These are phyloP conservation scores for Stachybotrys chlorohalonatus DNA, from an alignment of 2,329 filamentous ascomycete genomes.

Conservation along the genomic window DNA sequence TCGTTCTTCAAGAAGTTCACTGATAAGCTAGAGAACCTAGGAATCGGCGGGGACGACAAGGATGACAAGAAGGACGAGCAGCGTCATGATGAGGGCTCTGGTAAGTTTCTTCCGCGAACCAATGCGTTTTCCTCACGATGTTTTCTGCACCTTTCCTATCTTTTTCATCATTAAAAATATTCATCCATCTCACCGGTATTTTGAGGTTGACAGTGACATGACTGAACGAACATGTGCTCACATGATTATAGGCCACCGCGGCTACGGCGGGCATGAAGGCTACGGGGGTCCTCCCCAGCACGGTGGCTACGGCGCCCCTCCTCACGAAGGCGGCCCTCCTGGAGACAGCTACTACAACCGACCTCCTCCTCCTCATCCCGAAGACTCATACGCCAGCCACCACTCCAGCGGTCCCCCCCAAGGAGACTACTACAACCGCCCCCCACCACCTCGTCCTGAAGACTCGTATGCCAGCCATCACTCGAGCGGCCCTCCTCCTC, in stretches of 20 bases:
- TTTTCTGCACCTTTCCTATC: too few species aligned
- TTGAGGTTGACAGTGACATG: too few species aligned
- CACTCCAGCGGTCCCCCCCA: not conserved
- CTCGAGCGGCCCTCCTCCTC: conserved; percentile 25
- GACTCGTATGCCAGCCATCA: conserved; percentile 6
- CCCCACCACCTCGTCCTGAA: conserved; percentile 4
- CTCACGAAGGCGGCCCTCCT: not conserved
- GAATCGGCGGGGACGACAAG: conserved; percentile 22
- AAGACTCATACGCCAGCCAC: not conserved
- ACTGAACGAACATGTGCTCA: not conserved
- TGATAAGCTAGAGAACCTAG: conserved; percentile 36
- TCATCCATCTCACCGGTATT: too few species aligned
- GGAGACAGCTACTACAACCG: not conserved
- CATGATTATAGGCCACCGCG: not conserved
- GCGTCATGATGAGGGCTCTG: not conserved
- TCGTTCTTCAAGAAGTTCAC: conserved; percentile 35
- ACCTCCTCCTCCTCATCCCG: not conserved
- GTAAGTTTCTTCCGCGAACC: not conserved
- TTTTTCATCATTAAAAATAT: too few species aligned
- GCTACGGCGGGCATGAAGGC: not conserved
- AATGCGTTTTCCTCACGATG: not conserved
- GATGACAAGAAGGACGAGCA: conserved; percentile 21
- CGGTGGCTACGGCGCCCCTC: not conserved
- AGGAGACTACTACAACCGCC: conserved; percentile 3
- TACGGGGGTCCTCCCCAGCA: not conserved